Evolutionary conservation across 495 filamentous ascomycete genomes (phyloP), one percentile per base, ranked within the genome.

Genomic region (Aspergillus kassunensis): DNA sequence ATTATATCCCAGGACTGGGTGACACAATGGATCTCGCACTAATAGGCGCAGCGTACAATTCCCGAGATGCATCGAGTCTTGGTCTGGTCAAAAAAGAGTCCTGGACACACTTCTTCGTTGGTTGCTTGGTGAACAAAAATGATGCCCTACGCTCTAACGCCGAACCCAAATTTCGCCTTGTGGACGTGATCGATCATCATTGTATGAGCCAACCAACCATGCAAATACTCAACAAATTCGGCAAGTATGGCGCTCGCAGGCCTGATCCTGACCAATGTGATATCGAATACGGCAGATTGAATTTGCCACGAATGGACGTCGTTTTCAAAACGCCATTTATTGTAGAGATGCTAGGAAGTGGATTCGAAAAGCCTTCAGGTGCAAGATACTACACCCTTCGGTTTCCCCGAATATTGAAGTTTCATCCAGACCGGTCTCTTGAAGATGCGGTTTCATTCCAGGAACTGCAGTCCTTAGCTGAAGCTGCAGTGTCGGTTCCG

Each of bases 1-100:
- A 95, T 57, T 96, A 95, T 53, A 86, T 96, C n/a, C 73, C 72
- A 16, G 80, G 82, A 6, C 76, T 90, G 56, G 90, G 90, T 1
- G 89, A 95, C 57, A 85, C 88, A 34, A 82, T 86, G 1, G 90
- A 95, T 63, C 86, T 96, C 56, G 82, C 86, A 1, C 76, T 92
- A 6, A 68, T 95, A 27, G 90, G 88, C 4, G 90, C 78, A 6
- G 76, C 78, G 2, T 89, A 85, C 54, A 80, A 86, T 53, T 67
- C 81, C 10, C 73, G 70, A 40, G 82, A 83, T 57, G 82, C 75
- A 3, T 69, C 60, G 6, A 44, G 63, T 20, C 21, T 73, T 7
- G 45, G 74, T 63, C 39, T 78, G n/a, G 54, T 75, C 5, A 65
- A 63, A n/a, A 67, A 75, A 25, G 56, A 85, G 37, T 71, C 68